Evolutionary conservation across 2,329 filamentous ascomycete species (phyloP).

Genomic region (Alternaria metachromatica): DNA sequence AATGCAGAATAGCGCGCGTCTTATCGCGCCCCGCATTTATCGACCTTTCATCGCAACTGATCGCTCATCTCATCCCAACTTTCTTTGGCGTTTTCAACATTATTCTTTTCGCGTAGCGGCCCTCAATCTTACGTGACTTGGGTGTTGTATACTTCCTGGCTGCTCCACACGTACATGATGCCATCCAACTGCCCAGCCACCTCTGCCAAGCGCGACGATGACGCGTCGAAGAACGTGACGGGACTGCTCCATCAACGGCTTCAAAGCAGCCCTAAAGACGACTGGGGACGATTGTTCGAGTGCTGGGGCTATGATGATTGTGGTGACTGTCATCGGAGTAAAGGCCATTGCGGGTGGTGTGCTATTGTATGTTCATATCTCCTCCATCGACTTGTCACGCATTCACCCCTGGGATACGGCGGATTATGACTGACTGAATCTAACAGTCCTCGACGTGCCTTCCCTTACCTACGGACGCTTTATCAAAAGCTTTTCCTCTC

Average conservation of each 20-base stretch:
- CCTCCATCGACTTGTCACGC: not conserved
- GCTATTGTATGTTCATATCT: slow-evolving; percentile 44
- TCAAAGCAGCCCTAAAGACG: slow-evolving; percentile 37
- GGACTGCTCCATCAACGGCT: slow-evolving; percentile 33
- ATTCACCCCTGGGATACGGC: not conserved
- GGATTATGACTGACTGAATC: not conserved
- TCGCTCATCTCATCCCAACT: not conserved
- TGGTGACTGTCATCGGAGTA: slow-evolving; percentile 46
- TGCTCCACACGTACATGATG: slow-evolving; percentile 1
- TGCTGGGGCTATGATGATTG: slow-evolving; percentile 48
- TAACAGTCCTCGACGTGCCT: slow-evolving; percentile 52
- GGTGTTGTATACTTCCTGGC: not conserved
- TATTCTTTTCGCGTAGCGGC: not conserved
- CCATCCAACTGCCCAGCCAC: slow-evolving; percentile 22
- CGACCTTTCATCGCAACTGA: not conserved
- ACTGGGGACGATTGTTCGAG: slow-evolving; percentile 37
- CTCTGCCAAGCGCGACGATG: not conserved
- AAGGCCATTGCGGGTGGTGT: slow-evolving; percentile 54
- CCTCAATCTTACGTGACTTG: not conserved
- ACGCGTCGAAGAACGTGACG: slow-evolving; percentile 27
- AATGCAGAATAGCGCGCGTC: slow-evolving; percentile 13
- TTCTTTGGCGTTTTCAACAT: not conserved
- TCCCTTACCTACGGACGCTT: slow-evolving; percentile 46
- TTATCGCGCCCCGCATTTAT: slow-evolving; percentile 10
- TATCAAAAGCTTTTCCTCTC: slow-evolving; percentile 48